phyloP scores from a whole-genome alignment of 73 alveolate genomes.

The Effrenium voratum region DNA sequence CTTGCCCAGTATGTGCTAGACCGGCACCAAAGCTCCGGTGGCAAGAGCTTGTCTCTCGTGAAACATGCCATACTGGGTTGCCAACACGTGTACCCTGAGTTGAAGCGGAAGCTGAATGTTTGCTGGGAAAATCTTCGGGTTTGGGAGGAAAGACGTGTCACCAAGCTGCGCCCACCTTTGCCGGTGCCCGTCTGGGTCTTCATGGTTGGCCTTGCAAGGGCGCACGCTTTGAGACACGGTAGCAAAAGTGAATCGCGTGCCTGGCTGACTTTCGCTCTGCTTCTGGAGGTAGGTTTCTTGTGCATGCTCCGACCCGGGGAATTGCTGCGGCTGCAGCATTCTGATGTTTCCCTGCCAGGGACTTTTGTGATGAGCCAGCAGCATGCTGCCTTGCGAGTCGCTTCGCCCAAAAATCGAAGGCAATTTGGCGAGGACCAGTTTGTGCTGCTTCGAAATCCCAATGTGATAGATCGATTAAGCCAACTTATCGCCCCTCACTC shows the following conservation, averaged over 20 bases:
- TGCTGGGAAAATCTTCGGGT: neutral
- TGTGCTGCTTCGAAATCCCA: neutral
- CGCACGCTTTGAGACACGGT: neutral
- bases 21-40: neutral
- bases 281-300: neutral
- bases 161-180: neutral
- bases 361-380: neutral
- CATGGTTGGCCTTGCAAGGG: neutral
- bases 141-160: neutral
- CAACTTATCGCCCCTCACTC: neutral
- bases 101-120: neutral
- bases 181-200: neutral
- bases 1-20: neutral
- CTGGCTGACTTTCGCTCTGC: neutral
- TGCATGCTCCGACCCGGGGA: slow-evolving; percentile 45
- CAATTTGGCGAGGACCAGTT: slow-evolving; percentile 1
- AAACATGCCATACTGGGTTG: slow-evolving; percentile 1
- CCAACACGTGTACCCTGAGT: neutral
- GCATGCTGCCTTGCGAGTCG: neutral
- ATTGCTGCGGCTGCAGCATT: neutral
- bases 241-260: too few relatives aligned
- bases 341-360: neutral
- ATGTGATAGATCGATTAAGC: neutral
- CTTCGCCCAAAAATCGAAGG: neutral
- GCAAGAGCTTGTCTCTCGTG: neutral